Evolutionary conservation across 257 asterid species (phyloP).

Genomic region (Primulina huaijiensis): DNA sequence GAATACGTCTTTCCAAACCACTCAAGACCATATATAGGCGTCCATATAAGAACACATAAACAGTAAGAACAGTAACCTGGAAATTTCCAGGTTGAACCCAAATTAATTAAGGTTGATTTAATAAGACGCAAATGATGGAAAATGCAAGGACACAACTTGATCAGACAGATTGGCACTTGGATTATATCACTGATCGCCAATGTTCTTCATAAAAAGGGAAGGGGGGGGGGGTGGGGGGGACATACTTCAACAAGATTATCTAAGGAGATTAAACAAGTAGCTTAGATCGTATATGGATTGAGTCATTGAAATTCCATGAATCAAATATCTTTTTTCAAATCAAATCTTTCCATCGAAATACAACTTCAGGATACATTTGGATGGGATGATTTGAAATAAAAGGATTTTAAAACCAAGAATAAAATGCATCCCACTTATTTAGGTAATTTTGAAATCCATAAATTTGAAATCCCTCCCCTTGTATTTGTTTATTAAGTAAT

Average conservation of each 20-base stretch:
- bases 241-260: neutral
- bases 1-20: slow-evolving; percentile 78
- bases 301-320: too few species aligned
- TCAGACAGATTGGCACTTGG: neutral
- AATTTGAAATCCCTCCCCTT: too few species aligned
- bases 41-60: slow-evolving; percentile 83
- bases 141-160: neutral
- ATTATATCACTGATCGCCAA: neutral
- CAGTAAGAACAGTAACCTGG: slow-evolving; percentile 86
- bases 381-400: too few species aligned
- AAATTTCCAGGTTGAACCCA: slow-evolving; percentile 28
- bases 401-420: too few species aligned
- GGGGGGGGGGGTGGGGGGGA: too few species aligned
- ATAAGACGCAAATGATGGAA: neutral
- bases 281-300: too few species aligned
- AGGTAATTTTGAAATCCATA: too few species aligned
- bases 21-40: slow-evolving; percentile 88
- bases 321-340: too few species aligned
- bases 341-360: too few species aligned
- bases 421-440: too few species aligned
- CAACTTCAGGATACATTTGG: too few species aligned
- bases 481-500: too few species aligned
- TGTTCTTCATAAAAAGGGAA: neutral
- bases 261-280: neutral
- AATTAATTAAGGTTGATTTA: neutral